Conservation (phyloP, 441 rosid species). For the Mallotus japonicus region DNA sequence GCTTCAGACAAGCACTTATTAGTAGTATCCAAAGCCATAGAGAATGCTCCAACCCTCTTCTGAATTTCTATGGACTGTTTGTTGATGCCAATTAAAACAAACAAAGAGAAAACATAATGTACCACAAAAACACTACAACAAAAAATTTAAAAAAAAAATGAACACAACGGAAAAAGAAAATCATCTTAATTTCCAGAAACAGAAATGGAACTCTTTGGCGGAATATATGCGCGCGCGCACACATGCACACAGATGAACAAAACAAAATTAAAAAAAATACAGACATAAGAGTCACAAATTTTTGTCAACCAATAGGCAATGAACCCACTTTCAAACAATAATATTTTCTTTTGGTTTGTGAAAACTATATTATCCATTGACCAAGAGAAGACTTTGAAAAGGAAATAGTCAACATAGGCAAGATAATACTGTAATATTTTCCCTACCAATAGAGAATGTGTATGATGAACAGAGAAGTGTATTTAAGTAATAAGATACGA, state of each 20-base stretch:
- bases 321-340: not conserved
- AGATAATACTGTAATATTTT: too few relatives aligned
- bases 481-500: not conserved
- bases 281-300: not conserved
- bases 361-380: not conserved
- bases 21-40: conserved; percentile 82
- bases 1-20: conserved; percentile 91
- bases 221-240: not conserved
- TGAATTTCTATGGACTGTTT: conserved; percentile 81
- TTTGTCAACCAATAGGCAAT: not conserved
- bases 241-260: not conserved
- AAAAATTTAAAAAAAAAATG: not conserved
- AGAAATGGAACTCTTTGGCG: not conserved
- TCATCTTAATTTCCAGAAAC: conserved; percentile 5
- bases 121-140: conserved; percentile 8
- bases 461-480: not conserved
- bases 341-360: not conserved
- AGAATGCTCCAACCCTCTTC: conserved; percentile 88
- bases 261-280: not conserved
- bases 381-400: not conserved
- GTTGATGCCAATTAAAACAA: conserved; percentile 15
- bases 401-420: not conserved
- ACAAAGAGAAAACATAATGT: conserved; percentile 7
- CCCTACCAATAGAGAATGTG: not conserved
- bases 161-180: not conserved